A percentile compares a stretch with the other conserved stretches of the same genome.
Evolutionary conservation across 2,329 filamentous ascomycete genomes (phyloP).

Genomic region (Epichloe aotearoae): DNA sequence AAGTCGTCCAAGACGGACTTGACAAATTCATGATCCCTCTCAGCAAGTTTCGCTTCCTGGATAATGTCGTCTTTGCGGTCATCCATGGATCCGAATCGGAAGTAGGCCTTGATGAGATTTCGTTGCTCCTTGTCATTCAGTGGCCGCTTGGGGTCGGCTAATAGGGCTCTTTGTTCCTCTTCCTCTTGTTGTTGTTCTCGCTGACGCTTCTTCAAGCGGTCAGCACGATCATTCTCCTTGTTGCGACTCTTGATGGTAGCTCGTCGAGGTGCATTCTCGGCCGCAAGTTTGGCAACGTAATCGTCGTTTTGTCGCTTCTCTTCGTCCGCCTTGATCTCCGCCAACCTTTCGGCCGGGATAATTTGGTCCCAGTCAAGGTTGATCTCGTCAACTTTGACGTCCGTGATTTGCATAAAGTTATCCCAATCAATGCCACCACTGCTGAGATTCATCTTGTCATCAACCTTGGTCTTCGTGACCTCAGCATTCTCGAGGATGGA

Average conservation of each 20-base stretch:
- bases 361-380: constrained; percentile 93
- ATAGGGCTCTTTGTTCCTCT: constrained; percentile 60
- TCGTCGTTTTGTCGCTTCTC: constrained; percentile 71
- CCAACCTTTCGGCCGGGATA: constrained; percentile 85
- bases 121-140: constrained; percentile 87
- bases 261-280: constrained; percentile 73
- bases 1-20: constrained; percentile 65
- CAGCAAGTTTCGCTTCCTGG: constrained; percentile 69
- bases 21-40: constrained; percentile 71
- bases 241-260: constrained; percentile 47
- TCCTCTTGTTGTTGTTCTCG: constrained; percentile 53
- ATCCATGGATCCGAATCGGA: constrained; percentile 81
- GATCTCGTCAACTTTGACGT: constrained; percentile 81
- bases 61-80: constrained; percentile 81
- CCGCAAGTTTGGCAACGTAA: constrained; percentile 69
- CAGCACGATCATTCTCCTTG: constrained; percentile 47
- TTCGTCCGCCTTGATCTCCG: constrained; percentile 79
- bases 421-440: constrained; percentile 77
- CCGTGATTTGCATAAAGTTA: constrained; percentile 94
- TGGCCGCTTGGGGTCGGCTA: constrained; percentile 75
- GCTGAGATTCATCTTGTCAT: constrained; percentile 80
- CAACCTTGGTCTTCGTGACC: constrained; percentile 90
- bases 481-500: constrained; percentile 94
- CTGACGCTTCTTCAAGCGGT: constrained; percentile 54
- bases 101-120: constrained; percentile 79